A percentile compares a stretch with the other conserved stretches of the same genome.
These are phyloP conservation scores for apple (Malus domestica) DNA, from an alignment of 306 rosid species.

Conservation along the genomic window DNA sequence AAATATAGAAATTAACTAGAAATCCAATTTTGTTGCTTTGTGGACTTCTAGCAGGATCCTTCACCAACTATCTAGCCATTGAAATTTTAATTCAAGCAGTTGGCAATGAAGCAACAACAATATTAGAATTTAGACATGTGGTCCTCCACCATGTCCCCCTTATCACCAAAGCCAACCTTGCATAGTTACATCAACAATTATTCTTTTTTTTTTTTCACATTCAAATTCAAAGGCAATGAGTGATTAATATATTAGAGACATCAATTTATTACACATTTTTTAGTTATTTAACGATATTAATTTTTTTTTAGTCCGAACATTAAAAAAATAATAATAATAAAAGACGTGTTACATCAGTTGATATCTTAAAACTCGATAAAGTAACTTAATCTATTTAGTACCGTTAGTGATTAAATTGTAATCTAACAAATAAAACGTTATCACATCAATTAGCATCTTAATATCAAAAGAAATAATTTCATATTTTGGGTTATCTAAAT, in stretches of 20 bases:
- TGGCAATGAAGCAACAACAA: conserved; percentile 14
- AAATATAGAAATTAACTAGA: conserved; percentile 24
- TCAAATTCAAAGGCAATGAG: not conserved
- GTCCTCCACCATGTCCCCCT: conserved; percentile 23
- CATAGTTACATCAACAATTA: not conserved
- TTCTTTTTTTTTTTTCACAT: not conserved
- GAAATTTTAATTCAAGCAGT: conserved; percentile 35
- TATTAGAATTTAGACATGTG: conserved; percentile 11
- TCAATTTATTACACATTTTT: not conserved
- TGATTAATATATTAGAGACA: too few species aligned
- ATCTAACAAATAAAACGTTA: not conserved
- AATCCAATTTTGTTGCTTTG: conserved; percentile 43
- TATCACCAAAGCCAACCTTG: not conserved
- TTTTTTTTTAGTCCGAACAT: not conserved
- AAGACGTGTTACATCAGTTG: not conserved
- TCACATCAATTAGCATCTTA: too few species aligned
- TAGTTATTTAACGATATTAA: too few species aligned
- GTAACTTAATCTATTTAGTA: too few species aligned
- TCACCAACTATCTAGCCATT: conserved; percentile 71
- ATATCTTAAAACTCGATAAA: too few species aligned
- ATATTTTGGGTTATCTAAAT: not conserved
- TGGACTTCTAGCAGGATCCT: conserved; percentile 53
- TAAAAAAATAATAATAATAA: too few species aligned
- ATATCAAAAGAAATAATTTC: too few species aligned
- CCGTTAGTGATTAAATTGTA: not conserved